Evolutionary conservation across 1,284 basidiomycete species (phyloP).

Genomic region (Phlebopus sp.): DNA sequence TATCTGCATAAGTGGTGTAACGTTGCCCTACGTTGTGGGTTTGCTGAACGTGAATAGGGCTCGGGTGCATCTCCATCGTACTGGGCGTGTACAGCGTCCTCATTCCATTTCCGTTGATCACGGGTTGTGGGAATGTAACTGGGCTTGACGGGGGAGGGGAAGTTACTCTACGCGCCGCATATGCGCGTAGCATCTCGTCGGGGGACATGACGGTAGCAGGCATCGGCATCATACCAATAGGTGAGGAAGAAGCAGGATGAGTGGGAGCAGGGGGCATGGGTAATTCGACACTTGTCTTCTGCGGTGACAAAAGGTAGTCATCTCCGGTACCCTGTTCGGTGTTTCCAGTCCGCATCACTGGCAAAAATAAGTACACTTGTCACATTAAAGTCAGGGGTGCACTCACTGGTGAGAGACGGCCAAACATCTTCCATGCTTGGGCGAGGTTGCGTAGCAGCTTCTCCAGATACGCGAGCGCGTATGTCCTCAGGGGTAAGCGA

Average conservation of each 20-base stretch:
- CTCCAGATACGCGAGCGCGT: slow-evolving; percentile 35
- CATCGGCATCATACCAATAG: slow-evolving; percentile 45
- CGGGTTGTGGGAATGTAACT: slow-evolving; percentile 29
- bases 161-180: slow-evolving; percentile 54
- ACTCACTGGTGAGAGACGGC: slow-evolving; percentile 62
- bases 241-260: slow-evolving; percentile 34
- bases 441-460: slow-evolving; percentile 12
- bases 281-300: slow-evolving; percentile 24
- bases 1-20: slow-evolving; percentile 22
- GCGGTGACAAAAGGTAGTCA: slow-evolving; percentile 40
- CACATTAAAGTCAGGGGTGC: neutral
- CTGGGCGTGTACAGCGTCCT: slow-evolving; percentile 31
- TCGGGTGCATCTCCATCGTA: slow-evolving; percentile 6
- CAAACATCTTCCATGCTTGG: slow-evolving; percentile 53
- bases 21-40: slow-evolving; percentile 22
- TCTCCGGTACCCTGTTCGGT: slow-evolving; percentile 32
- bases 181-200: slow-evolving; percentile 73
- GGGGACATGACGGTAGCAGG: slow-evolving; percentile 56
- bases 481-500: slow-evolving; percentile 70
- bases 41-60: slow-evolving; percentile 9
- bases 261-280: slow-evolving; percentile 34
- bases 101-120: slow-evolving; percentile 27
- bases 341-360: slow-evolving; percentile 64
- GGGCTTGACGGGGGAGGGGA: slow-evolving; percentile 33
- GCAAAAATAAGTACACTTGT: slow-evolving; percentile 6